These are phyloP conservation scores for Trichoderma orchidacearum DNA, from an alignment of 495 filamentous ascomycete species.

Conservation along the genomic window DNA sequence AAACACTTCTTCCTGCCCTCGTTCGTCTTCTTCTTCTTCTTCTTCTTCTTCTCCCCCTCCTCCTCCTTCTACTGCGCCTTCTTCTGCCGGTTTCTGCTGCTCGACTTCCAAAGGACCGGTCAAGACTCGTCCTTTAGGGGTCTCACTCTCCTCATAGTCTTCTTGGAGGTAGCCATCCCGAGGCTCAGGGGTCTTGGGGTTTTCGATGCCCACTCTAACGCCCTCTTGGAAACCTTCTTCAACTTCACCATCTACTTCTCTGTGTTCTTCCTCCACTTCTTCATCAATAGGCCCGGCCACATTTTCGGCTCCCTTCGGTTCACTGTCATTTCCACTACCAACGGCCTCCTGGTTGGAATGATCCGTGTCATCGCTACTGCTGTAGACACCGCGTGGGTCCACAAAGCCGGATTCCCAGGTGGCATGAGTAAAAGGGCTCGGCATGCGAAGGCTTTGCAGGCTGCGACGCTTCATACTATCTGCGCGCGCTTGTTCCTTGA, in stretches of 20 bases:
- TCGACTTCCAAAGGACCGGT: background rate
- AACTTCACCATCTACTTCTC: slow-evolving; percentile 4
- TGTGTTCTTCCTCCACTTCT: slow-evolving; percentile 1
- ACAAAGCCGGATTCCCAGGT: slow-evolving; percentile 56
- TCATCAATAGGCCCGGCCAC: background rate
- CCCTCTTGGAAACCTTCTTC: background rate
- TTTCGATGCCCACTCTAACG: background rate
- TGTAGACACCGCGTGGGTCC: slow-evolving; percentile 19
- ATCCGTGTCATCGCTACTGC: slow-evolving; percentile 11
- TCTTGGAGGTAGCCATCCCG: slow-evolving; percentile 51
- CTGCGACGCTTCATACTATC: slow-evolving; percentile 76
- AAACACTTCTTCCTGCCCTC: background rate
- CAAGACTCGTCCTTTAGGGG: background rate
- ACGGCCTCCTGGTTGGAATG: slow-evolving; percentile 11
- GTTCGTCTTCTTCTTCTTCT: too few relatives aligned
- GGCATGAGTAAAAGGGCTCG: slow-evolving; percentile 72
- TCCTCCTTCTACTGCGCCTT: too few relatives aligned
- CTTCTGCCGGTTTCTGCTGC: too few relatives aligned
- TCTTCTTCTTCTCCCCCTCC: too few relatives aligned
- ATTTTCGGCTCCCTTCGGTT: slow-evolving; percentile 5
- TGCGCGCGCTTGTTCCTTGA: slow-evolving; percentile 70
- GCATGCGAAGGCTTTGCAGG: slow-evolving; percentile 68
- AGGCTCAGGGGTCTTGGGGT: background rate
- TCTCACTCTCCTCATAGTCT: slow-evolving; percentile 55
- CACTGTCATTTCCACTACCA: background rate